Percentiles rank a stretch among this genome's conserved stretches.
Evolutionary conservation across 2,329 filamentous ascomycete genomes (phyloP).

Genomic region (Dactylella cylindrospora): DNA sequence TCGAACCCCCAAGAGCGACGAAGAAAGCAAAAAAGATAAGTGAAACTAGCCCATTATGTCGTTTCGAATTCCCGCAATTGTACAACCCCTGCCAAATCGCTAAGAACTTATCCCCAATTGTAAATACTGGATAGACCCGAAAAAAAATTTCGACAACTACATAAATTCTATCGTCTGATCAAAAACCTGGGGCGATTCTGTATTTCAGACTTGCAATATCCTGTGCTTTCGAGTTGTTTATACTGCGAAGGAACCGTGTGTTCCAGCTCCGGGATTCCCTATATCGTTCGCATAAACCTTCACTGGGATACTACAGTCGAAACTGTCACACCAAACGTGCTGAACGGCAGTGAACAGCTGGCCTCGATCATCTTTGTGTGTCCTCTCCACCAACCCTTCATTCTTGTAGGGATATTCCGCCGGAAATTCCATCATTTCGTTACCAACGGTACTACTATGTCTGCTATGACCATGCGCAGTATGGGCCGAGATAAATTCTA

Average conservation of each 20-base stretch:
- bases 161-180: too few species aligned
- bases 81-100: too few species aligned
- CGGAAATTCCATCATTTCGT: conserved; percentile 47
- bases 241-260: conserved; percentile 34
- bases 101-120: too few species aligned
- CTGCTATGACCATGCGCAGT: conserved; percentile 49
- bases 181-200: too few species aligned
- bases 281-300: conserved; percentile 64
- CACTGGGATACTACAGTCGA: conserved; percentile 83
- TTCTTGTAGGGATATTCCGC: conserved; percentile 44
- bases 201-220: too few species aligned
- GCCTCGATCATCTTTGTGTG: conserved; percentile 76
- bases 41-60: too few species aligned
- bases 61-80: too few species aligned
- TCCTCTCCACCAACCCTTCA: conserved; percentile 71
- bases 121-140: too few species aligned
- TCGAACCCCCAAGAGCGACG: too few species aligned
- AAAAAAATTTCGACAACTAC: too few species aligned
- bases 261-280: conserved; percentile 21
- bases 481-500: conserved; percentile 87
- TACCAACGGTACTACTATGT: conserved; percentile 45
- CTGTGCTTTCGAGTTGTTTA: too few species aligned
- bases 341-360: conserved; percentile 76
- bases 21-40: too few species aligned
- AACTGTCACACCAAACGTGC: conserved; percentile 79